These are phyloP conservation scores for Fraxinus sp. DNA, from an alignment of 305 asterid species.

Conservation along the genomic window DNA sequence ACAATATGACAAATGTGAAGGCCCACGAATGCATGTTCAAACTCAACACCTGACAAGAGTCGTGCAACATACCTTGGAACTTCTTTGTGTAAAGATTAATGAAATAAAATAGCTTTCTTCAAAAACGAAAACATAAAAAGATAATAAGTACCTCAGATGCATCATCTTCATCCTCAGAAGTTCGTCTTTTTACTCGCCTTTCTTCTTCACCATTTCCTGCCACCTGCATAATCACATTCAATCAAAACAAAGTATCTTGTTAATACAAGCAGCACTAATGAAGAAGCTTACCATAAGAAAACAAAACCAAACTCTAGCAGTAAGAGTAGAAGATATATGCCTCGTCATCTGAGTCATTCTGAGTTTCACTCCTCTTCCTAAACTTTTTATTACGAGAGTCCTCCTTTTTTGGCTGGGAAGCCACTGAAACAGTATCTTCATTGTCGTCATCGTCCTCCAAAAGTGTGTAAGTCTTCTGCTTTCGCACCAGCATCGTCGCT, in stretches of 20 bases:
- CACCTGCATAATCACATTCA: conserved; percentile 44
- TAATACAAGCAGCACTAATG: conserved; percentile 25
- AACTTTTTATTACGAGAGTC: conserved; percentile 60
- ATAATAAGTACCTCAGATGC: conserved; percentile 60
- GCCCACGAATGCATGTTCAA: not conserved
- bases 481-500: conserved; percentile 63
- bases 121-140: conserved; percentile 4
- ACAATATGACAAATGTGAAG: not conserved
- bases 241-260: conserved; percentile 30
- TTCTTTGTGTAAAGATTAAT: conserved; percentile 8
- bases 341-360: conserved; percentile 72
- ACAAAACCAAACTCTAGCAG: conserved; percentile 32
- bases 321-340: conserved; percentile 39
- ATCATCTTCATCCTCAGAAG: conserved; percentile 54
- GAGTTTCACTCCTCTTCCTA: conserved; percentile 66
- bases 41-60: conserved; percentile 1
- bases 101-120: conserved; percentile 7
- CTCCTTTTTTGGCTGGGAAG: conserved; percentile 48
- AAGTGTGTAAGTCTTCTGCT: conserved; percentile 60
- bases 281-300: conserved; percentile 29
- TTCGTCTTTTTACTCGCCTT: conserved; percentile 64
- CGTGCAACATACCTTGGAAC: not conserved
- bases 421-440: conserved; percentile 39
- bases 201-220: conserved; percentile 35
- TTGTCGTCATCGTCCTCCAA: conserved; percentile 76